Conservation (phyloP, 495 filamentous ascomycete genomes). For the Aspergillus olivimuriae region DNA sequence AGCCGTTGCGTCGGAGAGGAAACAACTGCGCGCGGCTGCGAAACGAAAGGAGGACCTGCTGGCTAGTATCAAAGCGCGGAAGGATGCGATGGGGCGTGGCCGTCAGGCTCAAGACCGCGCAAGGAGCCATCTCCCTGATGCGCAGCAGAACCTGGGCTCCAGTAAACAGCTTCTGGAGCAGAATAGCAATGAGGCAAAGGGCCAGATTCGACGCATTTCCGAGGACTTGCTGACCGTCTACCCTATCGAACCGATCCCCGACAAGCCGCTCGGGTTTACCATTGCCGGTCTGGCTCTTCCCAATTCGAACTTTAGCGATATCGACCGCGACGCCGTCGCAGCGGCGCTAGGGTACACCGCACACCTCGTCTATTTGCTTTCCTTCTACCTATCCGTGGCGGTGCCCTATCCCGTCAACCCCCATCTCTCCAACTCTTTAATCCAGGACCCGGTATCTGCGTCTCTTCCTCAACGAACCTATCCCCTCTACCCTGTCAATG, state of each 20-base stretch:
- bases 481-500: conserved; percentile 71
- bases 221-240: conserved; percentile 75
- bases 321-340: conserved; percentile 61
- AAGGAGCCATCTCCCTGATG: conserved; percentile 36
- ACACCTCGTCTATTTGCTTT: conserved; percentile 66
- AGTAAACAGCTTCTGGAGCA: conserved; percentile 47
- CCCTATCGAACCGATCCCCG: conserved; percentile 62
- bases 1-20: conserved; percentile 57
- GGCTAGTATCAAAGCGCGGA: conserved; percentile 57
- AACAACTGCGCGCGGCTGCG: conserved; percentile 51
- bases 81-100: conserved; percentile 59
- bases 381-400: conserved; percentile 72
- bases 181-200: conserved; percentile 58
- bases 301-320: conserved; percentile 64
- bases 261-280: conserved; percentile 63
- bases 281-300: conserved; percentile 71
- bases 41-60: conserved; percentile 58
- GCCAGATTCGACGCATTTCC: conserved; percentile 79
- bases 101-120: conserved; percentile 51
- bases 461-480: conserved; percentile 63
- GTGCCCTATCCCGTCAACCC: conserved; percentile 76
- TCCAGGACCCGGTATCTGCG: conserved; percentile 72
- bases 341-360: conserved; percentile 81
- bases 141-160: conserved; percentile 51
- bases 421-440: conserved; percentile 64